Base-by-base conservation (phyloP, 495 filamentous ascomycete species). In the Xylaria acuta region DNA sequence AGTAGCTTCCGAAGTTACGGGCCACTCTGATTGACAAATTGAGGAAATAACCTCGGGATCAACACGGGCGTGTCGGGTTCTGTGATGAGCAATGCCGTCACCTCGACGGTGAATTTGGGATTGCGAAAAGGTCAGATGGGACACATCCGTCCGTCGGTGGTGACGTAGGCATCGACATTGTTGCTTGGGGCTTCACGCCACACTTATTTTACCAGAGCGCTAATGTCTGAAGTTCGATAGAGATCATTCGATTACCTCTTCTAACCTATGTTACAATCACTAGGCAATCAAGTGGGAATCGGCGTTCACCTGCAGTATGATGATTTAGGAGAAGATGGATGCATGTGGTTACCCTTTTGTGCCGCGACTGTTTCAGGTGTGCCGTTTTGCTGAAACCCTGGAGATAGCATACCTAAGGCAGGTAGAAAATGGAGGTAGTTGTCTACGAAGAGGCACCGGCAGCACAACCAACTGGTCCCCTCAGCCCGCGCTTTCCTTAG, bases 351-450 rank as follows among this genome's bases (percentile, higher is more conserved):
- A 38, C 32, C 4, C 20, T 12, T 38, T 22, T n/a, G 38, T 64
- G 60, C 60, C 60, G 60, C 22, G 11, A 27, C 22, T 41, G 60
- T 64, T 64, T 64, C 60, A 64, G 60, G 60, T 64, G 60, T 27
- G 30, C 60, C 22, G 2, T 51, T 51, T 51, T 7, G 47, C 8
- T n/a, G 45, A 49, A 45, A 5, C 38, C 38, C 38, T 41, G 3
- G n/a, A n/a, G n/a, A n/a, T 12, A 41, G 11, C 8, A 41, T 41
- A 12, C 38, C 38, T 41, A 41, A 41, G 3, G 38, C 8, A 41
- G 38, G 38, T 41, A 12, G 38, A 7, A 41, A 41, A 41, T n/a
- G n/a, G n/a, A 6, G 34, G 2, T 36, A 36, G 6, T 36, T 36
- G 6, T 36, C 34, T 36, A 36, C n/a, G 36, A 38, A 38, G 7